Conservation (phyloP, 2,329 filamentous ascomycete genomes). For the Mollisia scopiformis region DNA sequence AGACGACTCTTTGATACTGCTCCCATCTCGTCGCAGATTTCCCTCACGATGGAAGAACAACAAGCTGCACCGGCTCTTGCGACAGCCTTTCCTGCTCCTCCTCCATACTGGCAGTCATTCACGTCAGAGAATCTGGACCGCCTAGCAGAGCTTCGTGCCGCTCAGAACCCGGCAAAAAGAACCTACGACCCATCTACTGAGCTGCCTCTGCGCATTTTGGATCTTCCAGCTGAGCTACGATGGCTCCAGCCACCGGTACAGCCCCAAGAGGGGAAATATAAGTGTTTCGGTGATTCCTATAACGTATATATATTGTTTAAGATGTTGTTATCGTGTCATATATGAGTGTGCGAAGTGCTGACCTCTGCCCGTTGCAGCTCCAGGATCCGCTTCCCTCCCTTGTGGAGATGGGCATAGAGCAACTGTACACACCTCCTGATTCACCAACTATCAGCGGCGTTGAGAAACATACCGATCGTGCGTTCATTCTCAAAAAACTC, state of each 20-base stretch:
- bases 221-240: constrained; percentile 61
- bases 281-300: constrained; percentile 67
- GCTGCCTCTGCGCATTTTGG: constrained; percentile 31
- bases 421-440: constrained; percentile 56
- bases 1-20: no score
- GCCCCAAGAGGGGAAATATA: constrained; percentile 71
- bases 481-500: constrained; percentile 73
- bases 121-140: constrained; percentile 73
- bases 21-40: background rate
- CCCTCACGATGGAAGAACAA: constrained; percentile 61
- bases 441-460: constrained; percentile 39
- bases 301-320: no score
- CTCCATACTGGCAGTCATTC: constrained; percentile 89
- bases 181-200: constrained; percentile 24
- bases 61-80: constrained; percentile 49
- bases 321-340: no score
- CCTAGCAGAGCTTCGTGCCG: constrained; percentile 50
- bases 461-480: constrained; percentile 62
- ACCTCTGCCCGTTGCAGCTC: constrained; percentile 42
- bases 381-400: constrained; percentile 68
- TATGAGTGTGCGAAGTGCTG: background rate
- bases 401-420: constrained; percentile 70
- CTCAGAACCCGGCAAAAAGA: constrained; percentile 21
- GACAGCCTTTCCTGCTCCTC: constrained; percentile 81
- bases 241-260: constrained; percentile 81